Conservation (phyloP, 345 rosid genomes). For the Noccaea caerulescens region DNA sequence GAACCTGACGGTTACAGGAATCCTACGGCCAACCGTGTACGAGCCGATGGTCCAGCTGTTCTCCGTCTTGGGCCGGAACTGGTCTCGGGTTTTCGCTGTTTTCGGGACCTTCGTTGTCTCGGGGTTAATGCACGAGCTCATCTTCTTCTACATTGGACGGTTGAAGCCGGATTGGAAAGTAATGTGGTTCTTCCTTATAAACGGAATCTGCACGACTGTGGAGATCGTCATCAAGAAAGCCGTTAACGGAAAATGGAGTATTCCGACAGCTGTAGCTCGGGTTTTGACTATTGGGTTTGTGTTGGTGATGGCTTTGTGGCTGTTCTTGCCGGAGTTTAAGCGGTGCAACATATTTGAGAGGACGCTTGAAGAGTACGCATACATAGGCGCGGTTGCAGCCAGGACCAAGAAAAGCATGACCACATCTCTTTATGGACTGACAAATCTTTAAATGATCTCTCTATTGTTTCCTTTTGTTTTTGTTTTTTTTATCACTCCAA, state of each 20-base stretch:
- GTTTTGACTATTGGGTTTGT: conserved; percentile 51
- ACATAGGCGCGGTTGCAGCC: conserved; percentile 33
- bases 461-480: not conserved
- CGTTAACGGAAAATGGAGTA: conserved; percentile 22
- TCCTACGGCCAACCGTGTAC: conserved; percentile 65
- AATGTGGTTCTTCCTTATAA: conserved; percentile 57
- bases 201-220: conserved; percentile 49
- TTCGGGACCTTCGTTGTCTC: conserved; percentile 56
- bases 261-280: conserved; percentile 40
- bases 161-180: conserved; percentile 56
- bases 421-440: not conserved
- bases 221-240: conserved; percentile 53
- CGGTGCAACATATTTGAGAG: conserved; percentile 35
- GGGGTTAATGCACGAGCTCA: conserved; percentile 65
- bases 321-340: conserved; percentile 51
- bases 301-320: conserved; percentile 46
- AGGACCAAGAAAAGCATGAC: not conserved
- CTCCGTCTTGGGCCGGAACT: conserved; percentile 39
- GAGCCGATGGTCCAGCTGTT: conserved; percentile 43
- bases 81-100: conserved; percentile 52
- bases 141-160: conserved; percentile 62
- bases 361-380: conserved; percentile 55
- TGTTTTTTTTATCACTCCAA: not conserved
- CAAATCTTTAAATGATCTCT: conserved; percentile 5
- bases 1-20: conserved; percentile 64